Conservation (phyloP, 2,329 filamentous ascomycete genomes). For the Lachnellula suecica region DNA sequence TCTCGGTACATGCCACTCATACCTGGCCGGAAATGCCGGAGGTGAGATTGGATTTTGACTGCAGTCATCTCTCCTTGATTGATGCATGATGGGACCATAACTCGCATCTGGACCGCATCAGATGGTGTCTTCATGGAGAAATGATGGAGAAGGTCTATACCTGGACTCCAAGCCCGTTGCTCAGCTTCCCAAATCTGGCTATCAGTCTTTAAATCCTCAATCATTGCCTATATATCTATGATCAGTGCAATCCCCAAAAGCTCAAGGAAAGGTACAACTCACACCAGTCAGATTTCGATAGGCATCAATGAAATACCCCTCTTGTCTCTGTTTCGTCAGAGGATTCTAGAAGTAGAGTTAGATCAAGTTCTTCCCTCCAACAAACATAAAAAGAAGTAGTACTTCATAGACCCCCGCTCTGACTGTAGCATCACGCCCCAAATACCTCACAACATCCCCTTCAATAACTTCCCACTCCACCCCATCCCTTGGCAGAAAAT, state of each 20-base stretch:
- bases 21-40: background rate
- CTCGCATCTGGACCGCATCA: background rate
- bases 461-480: background rate
- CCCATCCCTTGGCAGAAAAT: background rate
- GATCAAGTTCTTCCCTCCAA: background rate
- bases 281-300: conserved; percentile 54
- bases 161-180: background rate
- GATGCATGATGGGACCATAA: background rate
- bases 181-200: conserved; percentile 43
- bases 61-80: background rate
- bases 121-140: background rate
- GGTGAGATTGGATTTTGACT: no score
- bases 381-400: background rate
- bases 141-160: background rate
- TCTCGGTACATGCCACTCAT: background rate
- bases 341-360: conserved; percentile 43
- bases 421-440: background rate
- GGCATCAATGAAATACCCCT: conserved; percentile 73
- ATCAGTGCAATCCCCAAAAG: background rate
- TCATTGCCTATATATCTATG: conserved; percentile 43
- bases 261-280: no score
- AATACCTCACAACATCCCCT: background rate
- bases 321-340: conserved; percentile 56
- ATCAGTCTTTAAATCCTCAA: conserved; percentile 47
- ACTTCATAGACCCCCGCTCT: background rate